Base-by-base conservation (phyloP, 164 flowering plant species). In the Stephania japonica region DNA sequence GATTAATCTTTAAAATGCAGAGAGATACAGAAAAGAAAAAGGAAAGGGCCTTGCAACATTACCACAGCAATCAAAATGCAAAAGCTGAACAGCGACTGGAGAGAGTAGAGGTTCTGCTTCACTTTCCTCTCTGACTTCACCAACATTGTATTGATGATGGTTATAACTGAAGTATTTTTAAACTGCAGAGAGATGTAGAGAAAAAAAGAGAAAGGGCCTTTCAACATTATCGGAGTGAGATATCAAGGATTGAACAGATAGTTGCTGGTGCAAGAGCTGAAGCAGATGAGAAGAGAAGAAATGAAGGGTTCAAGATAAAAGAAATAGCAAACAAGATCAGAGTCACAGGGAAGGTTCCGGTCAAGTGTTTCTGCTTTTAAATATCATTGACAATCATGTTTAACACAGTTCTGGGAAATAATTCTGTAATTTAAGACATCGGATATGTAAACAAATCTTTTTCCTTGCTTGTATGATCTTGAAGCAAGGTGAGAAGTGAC, bases 251-350 rank as follows among this genome's bases (percentile, higher is more conserved):
- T 10, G 83, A 89, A n/a, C 75, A 76, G 72, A 86, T 87, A 67
- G 87, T 88, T 2, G 70, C 71, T 59, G 92, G 85, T 70, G 93
- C 93, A 63, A 87, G 81, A 71, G 77, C 81, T 10, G 86, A 86
- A 42, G 71, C 82, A 19, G 91, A 88, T 24, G 89, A 87, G 75
- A 90, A 81, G 65, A 81, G 84, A 75, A 85, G 74, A 75, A 79
- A 77, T 18, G 90, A 87, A n/a, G 94, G 87, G 73, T n/a, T 78
- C 10, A 67, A 70, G 63, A 83, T 79, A 42, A 87, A 81, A 81
- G 87, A 87, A 42, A 87, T 81, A 77, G 96, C 90, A 12, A 82
- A 78, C 49, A 86, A 75, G 78, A 82, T 89, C 38, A 80, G 86
- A 79, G 73, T 84, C 61, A 83, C 82, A 6, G 88, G 91, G 11